Evolutionary conservation across 768 basidiomycete species (phyloP).

Genomic region (Trametes cinnabarina): DNA sequence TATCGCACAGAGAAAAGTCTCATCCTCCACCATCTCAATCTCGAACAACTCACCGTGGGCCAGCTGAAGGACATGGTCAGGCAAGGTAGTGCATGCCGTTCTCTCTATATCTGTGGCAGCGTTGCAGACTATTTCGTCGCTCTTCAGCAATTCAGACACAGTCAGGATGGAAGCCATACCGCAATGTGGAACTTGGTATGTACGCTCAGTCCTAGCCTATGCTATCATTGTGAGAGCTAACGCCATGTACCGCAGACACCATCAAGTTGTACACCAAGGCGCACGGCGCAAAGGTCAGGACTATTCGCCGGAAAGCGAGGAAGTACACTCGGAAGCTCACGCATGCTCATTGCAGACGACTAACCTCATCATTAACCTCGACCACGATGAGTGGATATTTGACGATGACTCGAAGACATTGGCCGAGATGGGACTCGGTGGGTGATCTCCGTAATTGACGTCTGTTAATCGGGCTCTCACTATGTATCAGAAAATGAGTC

Average conservation of each 20-base stretch:
- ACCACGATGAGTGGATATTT: constrained; percentile 92
- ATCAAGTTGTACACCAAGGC: constrained; percentile 93
- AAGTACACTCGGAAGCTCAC: neutral
- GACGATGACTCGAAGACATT: constrained; percentile 63
- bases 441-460: constrained; percentile 23
- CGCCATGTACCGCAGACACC: constrained; percentile 82
- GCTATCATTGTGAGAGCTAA: no score
- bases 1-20: constrained; percentile 88
- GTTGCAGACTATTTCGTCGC: neutral
- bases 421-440: constrained; percentile 75
- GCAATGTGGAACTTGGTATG: constrained; percentile 65
- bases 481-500: constrained; percentile 82
- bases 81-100: constrained; percentile 49
- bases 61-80: constrained; percentile 70
- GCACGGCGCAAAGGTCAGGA: constrained; percentile 84
- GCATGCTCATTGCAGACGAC: constrained; percentile 59
- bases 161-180: constrained; percentile 88
- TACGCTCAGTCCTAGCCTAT: no score
- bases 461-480: neutral
- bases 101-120: constrained; percentile 9
- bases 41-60: constrained; percentile 75
- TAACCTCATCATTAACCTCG: constrained; percentile 97
- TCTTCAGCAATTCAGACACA: constrained; percentile 65
- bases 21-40: constrained; percentile 78
- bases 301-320: no score